Evolutionary conservation across 2,329 filamentous ascomycete species (phyloP).

Genomic region (Tolypocladium pustulatum): DNA sequence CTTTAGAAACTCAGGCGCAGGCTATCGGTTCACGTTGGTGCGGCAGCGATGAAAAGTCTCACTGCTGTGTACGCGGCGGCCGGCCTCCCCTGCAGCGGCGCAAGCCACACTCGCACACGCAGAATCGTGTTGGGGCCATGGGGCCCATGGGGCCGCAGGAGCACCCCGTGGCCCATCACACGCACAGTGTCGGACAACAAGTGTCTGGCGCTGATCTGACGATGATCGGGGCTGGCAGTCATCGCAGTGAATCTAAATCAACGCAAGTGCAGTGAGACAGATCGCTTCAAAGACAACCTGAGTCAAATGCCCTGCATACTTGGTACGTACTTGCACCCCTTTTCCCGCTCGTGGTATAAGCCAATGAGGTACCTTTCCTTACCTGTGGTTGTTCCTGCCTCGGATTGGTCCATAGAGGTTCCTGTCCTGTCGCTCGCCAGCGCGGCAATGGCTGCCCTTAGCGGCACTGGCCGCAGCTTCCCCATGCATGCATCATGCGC

Average conservation of each 20-base stretch:
- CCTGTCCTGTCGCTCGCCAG: background rate
- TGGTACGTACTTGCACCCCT: background rate
- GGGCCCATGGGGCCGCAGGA: background rate
- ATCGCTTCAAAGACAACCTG: background rate
- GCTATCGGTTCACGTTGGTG: background rate
- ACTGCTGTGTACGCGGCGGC: background rate
- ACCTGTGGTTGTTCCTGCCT: background rate
- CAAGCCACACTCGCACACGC: background rate
- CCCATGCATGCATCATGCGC: background rate
- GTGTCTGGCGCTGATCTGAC: background rate
- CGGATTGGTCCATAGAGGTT: background rate
- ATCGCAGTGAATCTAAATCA: background rate
- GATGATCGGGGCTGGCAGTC: background rate
- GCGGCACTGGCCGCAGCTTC: background rate
- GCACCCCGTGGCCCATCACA: background rate
- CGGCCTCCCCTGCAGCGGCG: background rate
- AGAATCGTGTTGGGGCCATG: too few relatives aligned
- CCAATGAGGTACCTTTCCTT: too few relatives aligned
- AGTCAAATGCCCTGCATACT: background rate
- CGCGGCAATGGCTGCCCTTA: background rate
- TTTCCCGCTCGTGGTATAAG: background rate
- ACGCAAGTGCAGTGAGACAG: background rate
- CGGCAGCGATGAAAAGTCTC: background rate
- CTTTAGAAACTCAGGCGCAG: too few relatives aligned
- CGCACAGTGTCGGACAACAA: background rate